Evolutionary conservation across 257 asterid species (phyloP).

Genomic region (Solanum chiquidenum): DNA sequence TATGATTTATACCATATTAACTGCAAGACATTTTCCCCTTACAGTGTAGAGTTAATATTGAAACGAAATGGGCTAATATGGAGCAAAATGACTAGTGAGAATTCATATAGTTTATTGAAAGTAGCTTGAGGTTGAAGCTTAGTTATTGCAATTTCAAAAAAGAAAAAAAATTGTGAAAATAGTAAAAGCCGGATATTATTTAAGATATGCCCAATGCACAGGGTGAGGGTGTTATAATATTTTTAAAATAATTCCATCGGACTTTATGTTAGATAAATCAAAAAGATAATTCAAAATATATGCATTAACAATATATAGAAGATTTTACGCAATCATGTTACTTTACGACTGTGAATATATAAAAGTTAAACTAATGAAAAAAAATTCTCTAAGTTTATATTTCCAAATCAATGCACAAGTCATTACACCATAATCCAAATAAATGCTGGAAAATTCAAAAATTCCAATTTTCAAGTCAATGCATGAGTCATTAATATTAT

Average conservation of each 20-base stretch:
- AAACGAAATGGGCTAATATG: not conserved
- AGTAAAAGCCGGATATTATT: too few species aligned
- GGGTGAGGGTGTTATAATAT: too few species aligned
- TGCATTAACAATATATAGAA: not conserved
- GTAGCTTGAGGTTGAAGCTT: not conserved
- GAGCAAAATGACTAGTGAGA: not conserved
- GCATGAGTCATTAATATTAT: not conserved
- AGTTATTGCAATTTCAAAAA: too few species aligned
- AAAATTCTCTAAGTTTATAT: not conserved
- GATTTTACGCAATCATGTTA: too few species aligned
- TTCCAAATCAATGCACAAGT: not conserved
- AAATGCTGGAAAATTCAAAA: not conserved
- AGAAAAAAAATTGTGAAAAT: not conserved
- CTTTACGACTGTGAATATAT: too few species aligned
- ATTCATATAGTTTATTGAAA: not conserved
- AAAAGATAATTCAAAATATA: too few species aligned
- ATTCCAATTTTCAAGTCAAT: not conserved
- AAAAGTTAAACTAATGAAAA: not conserved
- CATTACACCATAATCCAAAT: not conserved
- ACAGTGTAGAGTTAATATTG: not conserved
- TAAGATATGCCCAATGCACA: too few species aligned
- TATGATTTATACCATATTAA: too few species aligned
- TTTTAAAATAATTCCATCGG: too few species aligned
- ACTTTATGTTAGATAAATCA: too few species aligned
- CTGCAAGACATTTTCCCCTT: not conserved